Percentiles rank a stretch among this genome's conserved stretches.
phyloP scores from a whole-genome alignment of 2,329 filamentous ascomycete species.

The Lasiodiplodia theobromae region DNA sequence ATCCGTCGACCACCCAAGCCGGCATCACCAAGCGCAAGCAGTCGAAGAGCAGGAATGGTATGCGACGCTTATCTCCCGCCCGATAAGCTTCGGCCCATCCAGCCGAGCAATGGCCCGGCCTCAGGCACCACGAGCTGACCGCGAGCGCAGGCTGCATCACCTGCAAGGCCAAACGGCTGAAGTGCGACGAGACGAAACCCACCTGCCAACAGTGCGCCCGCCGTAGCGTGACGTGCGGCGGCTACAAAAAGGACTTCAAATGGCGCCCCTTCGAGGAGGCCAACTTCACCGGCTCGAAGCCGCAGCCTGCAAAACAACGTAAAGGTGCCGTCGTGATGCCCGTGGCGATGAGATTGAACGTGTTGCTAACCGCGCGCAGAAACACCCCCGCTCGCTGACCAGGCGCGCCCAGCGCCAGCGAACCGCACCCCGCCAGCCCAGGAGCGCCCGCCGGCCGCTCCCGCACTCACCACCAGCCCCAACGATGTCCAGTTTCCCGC shows the following conservation, averaged over 20 bases:
- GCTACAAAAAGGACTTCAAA: constrained; percentile 79
- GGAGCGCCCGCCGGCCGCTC: constrained; percentile 8
- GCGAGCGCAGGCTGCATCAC: constrained; percentile 68
- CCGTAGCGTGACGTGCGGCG: constrained; percentile 70
- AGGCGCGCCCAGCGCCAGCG: not conserved
- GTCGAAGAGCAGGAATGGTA: constrained; percentile 79
- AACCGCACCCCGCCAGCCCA: constrained; percentile 25
- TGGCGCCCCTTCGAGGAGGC: constrained; percentile 75
- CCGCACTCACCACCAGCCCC: constrained; percentile 11
- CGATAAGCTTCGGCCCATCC: constrained; percentile 33
- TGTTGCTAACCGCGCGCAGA: constrained; percentile 30
- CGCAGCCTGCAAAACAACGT: constrained; percentile 31
- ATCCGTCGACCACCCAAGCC: constrained; percentile 33
- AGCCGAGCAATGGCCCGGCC: constrained; percentile 27
- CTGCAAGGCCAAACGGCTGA: constrained; percentile 75
- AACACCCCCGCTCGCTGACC: constrained; percentile 30
- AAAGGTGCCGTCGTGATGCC: constrained; percentile 23
- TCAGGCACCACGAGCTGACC: constrained; percentile 25
- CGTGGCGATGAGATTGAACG: not conserved
- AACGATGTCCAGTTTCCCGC: constrained; percentile 19
- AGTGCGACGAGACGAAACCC: constrained; percentile 77
- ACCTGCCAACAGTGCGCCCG: constrained; percentile 71
- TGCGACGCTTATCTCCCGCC: constrained; percentile 32
- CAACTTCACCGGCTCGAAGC: constrained; percentile 57
- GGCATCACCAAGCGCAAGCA: constrained; percentile 69